Evolutionary conservation across 2,329 filamentous ascomycete genomes (phyloP).

Genomic region (Nigrospora osmanthi): DNA sequence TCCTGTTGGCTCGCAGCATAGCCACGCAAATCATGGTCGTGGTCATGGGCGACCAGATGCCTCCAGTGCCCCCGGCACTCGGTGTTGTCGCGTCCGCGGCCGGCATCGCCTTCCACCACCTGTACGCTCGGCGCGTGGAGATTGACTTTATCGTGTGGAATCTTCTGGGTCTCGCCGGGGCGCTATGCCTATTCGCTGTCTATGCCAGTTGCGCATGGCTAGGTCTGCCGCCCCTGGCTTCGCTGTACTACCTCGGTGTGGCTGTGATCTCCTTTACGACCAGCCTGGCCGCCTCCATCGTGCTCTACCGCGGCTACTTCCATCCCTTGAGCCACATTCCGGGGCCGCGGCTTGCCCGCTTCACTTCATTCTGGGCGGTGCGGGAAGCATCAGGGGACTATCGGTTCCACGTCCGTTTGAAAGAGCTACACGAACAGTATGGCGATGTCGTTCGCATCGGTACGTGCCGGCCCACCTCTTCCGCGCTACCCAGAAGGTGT

Average conservation of each 20-base stretch:
- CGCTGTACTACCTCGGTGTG: background rate
- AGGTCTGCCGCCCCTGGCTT: background rate
- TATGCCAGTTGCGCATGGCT: background rate
- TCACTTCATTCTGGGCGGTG: slow-evolving; percentile 4
- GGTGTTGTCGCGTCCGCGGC: background rate
- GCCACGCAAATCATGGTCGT: too few relatives aligned
- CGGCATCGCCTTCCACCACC: slow-evolving; percentile 4
- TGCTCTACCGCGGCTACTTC: slow-evolving; percentile 4
- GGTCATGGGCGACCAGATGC: too few relatives aligned
- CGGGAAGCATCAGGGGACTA: slow-evolving; percentile 2
- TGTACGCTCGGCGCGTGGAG: slow-evolving; percentile 5
- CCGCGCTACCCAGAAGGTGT: too few relatives aligned
- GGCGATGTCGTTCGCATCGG: slow-evolving; percentile 6
- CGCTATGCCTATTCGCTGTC: background rate
- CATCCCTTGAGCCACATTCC: slow-evolving; percentile 4
- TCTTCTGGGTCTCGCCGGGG: background rate
- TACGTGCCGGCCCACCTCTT: background rate
- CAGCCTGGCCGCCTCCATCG: slow-evolving; percentile 1
- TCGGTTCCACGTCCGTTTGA: slow-evolving; percentile 1
- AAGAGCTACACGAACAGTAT: slow-evolving; percentile 1
- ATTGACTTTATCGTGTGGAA: slow-evolving; percentile 2
- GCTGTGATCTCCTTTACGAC: background rate
- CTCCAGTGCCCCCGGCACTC: background rate
- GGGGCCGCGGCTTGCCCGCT: slow-evolving; percentile 2
- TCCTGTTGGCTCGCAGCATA: too few relatives aligned